Evolutionary conservation across 1,284 basidiomycete species (phyloP).

Genomic region (Apiotrichum akiyoshidainum): DNA sequence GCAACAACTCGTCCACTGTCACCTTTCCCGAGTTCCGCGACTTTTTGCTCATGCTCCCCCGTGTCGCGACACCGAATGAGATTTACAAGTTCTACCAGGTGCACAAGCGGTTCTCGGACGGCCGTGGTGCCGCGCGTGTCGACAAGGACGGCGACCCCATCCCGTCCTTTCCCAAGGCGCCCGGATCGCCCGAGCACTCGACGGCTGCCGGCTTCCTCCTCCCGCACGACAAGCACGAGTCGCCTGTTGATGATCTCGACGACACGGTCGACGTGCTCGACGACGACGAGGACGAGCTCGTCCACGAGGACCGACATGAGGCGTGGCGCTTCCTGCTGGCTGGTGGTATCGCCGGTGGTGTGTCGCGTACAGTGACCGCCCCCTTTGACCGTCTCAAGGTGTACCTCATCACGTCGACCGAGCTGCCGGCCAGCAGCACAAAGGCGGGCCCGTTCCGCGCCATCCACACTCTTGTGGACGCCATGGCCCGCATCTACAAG

Average conservation of each 20-base stretch:
- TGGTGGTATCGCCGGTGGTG: slow-evolving; percentile 90
- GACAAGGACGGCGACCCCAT: slow-evolving; percentile 74
- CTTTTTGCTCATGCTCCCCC: slow-evolving; percentile 80
- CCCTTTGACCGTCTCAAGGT: slow-evolving; percentile 97
- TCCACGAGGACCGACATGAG: slow-evolving; percentile 64
- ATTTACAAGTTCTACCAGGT: slow-evolving; percentile 78
- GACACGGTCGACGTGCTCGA: slow-evolving; percentile 54
- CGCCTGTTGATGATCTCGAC: slow-evolving; percentile 51
- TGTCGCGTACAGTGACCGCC: slow-evolving; percentile 92
- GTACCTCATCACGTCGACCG: slow-evolving; percentile 81
- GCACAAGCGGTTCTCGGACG: slow-evolving; percentile 67
- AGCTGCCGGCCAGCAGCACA: slow-evolving; percentile 24
- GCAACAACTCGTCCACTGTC: slow-evolving; percentile 58
- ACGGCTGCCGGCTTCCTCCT: slow-evolving; percentile 28
- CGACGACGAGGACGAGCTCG: slow-evolving; percentile 62
- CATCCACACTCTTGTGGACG: slow-evolving; percentile 61
- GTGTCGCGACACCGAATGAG: slow-evolving; percentile 73
- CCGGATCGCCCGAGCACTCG: slow-evolving; percentile 22
- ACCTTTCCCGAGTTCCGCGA: slow-evolving; percentile 83
- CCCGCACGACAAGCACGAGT: slow-evolving; percentile 39
- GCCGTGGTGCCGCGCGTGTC: slow-evolving; percentile 69
- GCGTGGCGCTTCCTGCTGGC: slow-evolving; percentile 87
- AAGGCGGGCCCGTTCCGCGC: slow-evolving; percentile 45
- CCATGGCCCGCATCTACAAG: slow-evolving; percentile 73
- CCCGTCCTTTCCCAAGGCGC: slow-evolving; percentile 46